phyloP scores from a whole-genome alignment of 805 yeast species.

The Candida pini region DNA sequence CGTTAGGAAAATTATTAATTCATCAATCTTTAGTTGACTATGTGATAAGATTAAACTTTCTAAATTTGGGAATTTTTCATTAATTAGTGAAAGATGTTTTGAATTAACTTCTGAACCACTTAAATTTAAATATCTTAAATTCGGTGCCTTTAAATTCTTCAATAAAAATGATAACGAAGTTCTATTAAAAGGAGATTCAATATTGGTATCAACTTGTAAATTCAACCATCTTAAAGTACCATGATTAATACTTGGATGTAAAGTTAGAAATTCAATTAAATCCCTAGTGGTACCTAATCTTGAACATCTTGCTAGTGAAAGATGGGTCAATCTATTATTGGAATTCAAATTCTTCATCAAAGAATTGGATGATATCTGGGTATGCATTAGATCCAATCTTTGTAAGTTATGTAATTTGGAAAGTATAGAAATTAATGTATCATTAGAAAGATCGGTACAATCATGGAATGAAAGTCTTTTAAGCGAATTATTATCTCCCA shows the following conservation, averaged over 20 bases:
- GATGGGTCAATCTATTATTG: slow-evolving; percentile 61
- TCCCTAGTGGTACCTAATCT: slow-evolving; percentile 65
- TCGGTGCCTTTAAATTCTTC: slow-evolving; percentile 38
- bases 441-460: slow-evolving; percentile 68
- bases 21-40: slow-evolving; percentile 32
- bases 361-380: slow-evolving; percentile 63
- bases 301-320: slow-evolving; percentile 62
- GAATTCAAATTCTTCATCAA: slow-evolving; percentile 48
- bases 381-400: slow-evolving; percentile 75
- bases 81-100: slow-evolving; percentile 33
- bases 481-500: slow-evolving; percentile 21
- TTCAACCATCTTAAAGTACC: slow-evolving; percentile 45
- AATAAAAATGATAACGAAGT: slow-evolving; percentile 39
- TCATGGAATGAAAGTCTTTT: slow-evolving; percentile 74
- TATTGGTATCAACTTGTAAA: slow-evolving; percentile 48
- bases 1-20: slow-evolving; percentile 31
- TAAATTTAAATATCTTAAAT: slow-evolving; percentile 42
- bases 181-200: slow-evolving; percentile 43
- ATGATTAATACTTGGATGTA: slow-evolving; percentile 56
- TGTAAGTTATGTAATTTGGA: slow-evolving; percentile 52
- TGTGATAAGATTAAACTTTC: slow-evolving; percentile 40
- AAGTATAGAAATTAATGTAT: slow-evolving; percentile 50
- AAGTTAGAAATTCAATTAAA: slow-evolving; percentile 58
- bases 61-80: slow-evolving; percentile 33
- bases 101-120: slow-evolving; percentile 46